Percentiles rank a stretch among this genome's conserved stretches.
Evolutionary conservation across 306 rosid genomes (phyloP).

Genomic region (Clitoria ternatea): DNA sequence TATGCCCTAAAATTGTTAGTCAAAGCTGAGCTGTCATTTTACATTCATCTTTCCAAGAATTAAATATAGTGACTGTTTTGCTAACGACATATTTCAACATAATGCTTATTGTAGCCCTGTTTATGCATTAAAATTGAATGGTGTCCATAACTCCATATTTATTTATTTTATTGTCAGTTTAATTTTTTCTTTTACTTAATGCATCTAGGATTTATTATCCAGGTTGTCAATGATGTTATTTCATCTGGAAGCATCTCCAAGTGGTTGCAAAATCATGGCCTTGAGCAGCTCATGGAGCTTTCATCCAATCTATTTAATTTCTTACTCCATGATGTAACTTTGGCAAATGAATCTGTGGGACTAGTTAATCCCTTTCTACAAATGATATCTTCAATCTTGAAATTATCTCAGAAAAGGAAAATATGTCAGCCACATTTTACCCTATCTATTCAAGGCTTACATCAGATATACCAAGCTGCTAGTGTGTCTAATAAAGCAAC

Average conservation of each 20-base stretch:
- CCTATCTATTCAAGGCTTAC: slow-evolving; percentile 63
- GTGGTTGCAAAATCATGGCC: slow-evolving; percentile 74
- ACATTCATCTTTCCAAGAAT: background rate
- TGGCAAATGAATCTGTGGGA: slow-evolving; percentile 34
- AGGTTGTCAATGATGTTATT: slow-evolving; percentile 67
- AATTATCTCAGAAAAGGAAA: slow-evolving; percentile 67
- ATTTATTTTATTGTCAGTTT: background rate
- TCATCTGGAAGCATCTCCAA: slow-evolving; percentile 53
- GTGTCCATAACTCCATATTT: background rate
- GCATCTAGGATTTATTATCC: slow-evolving; percentile 16
- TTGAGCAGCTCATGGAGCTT: slow-evolving; percentile 82
- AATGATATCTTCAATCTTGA: slow-evolving; percentile 44
- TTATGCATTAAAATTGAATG: background rate
- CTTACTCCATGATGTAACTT: slow-evolving; percentile 38
- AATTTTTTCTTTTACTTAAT: slow-evolving; percentile 12
- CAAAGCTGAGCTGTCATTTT: background rate
- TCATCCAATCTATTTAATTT: slow-evolving; percentile 53
- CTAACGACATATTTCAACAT: background rate
- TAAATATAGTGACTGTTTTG: background rate
- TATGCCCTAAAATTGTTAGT: background rate
- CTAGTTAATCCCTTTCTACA: slow-evolving; percentile 51
- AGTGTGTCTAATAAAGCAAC: slow-evolving; percentile 19
- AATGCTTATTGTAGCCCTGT: background rate
- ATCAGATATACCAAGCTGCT: slow-evolving; percentile 48
- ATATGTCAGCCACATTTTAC: slow-evolving; percentile 70